Percentiles rank a stretch among this genome's conserved stretches.
phyloP scores from a whole-genome alignment of 2,329 filamentous ascomycete species.

The Orbilia brochopaga region DNA sequence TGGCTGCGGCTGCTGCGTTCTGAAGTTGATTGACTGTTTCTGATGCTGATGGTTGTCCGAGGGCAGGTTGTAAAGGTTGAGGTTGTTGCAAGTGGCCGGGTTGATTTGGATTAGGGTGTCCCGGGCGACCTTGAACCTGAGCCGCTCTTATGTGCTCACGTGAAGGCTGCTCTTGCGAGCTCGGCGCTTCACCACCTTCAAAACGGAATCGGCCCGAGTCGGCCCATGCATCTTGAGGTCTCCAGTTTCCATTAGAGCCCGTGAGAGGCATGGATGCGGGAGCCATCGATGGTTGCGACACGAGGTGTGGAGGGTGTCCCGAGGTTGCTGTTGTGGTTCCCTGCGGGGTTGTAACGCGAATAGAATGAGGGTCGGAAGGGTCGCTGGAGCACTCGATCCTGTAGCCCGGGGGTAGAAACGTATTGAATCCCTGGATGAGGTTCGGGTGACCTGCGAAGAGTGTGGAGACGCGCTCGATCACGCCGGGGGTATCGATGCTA shows the following conservation, averaged over 20 bases:
- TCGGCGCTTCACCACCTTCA: slow-evolving; percentile 54
- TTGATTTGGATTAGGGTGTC: slow-evolving; percentile 31
- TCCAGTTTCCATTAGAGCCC: slow-evolving; percentile 33
- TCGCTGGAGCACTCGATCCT: slow-evolving; percentile 77
- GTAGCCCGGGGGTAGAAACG: slow-evolving; percentile 93
- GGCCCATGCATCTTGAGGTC: slow-evolving; percentile 34
- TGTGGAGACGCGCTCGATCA: slow-evolving; percentile 94
- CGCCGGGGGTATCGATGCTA: slow-evolving; percentile 92
- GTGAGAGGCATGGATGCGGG: slow-evolving; percentile 12
- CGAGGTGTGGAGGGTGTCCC: slow-evolving; percentile 54
- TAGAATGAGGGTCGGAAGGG: slow-evolving; percentile 59
- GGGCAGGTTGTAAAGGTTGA: slow-evolving; percentile 52
- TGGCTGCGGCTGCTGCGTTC: slow-evolving; percentile 64
- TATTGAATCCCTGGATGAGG: slow-evolving; percentile 97
- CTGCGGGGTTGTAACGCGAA: slow-evolving; percentile 94
- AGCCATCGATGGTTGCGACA: slow-evolving; percentile 47
- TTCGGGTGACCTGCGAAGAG: slow-evolving; percentile 95
- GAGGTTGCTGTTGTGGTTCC: slow-evolving; percentile 66
- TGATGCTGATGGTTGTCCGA: slow-evolving; percentile 50
- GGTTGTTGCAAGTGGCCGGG: slow-evolving; percentile 49
- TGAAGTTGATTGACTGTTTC: slow-evolving; percentile 54
- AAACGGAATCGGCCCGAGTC: slow-evolving; percentile 34
- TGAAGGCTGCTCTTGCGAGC: slow-evolving; percentile 31
- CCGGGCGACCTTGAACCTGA: slow-evolving; percentile 51
- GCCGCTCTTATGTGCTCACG: slow-evolving; percentile 41